Conservation (phyloP, 805 yeast species). For the Helenozyma baotianmanensis region DNA sequence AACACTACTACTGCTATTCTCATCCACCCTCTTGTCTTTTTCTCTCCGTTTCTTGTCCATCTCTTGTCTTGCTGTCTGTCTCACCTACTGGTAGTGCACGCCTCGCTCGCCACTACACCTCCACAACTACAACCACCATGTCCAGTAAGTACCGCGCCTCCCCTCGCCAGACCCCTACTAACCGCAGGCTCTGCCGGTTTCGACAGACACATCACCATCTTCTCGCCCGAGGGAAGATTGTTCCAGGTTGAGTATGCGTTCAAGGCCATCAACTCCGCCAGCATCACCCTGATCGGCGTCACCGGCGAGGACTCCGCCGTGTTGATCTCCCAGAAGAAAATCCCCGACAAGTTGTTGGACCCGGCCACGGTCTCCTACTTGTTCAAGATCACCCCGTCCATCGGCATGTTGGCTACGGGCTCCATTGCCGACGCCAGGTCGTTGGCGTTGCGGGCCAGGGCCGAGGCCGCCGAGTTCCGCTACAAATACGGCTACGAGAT, state of each 20-base stretch:
- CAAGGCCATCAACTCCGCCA: slow-evolving; percentile 91
- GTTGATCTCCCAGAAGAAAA: slow-evolving; percentile 89
- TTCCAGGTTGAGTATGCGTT: slow-evolving; percentile 98
- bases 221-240: slow-evolving; percentile 96
- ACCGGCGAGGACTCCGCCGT: slow-evolving; percentile 86
- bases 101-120: slow-evolving; percentile 5
- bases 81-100: background rate
- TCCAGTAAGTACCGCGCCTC: slow-evolving; percentile 11
- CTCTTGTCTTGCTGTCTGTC: too few species aligned
- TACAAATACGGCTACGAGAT: slow-evolving; percentile 94
- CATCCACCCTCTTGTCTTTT: too few species aligned
- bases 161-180: slow-evolving; percentile 23
- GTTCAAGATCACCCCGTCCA: slow-evolving; percentile 71
- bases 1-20: too few species aligned
- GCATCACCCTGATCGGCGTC: slow-evolving; percentile 83
- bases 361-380: slow-evolving; percentile 81
- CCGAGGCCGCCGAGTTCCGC: slow-evolving; percentile 94
- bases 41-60: too few species aligned
- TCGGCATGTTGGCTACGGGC: slow-evolving; percentile 92
- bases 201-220: slow-evolving; percentile 97
- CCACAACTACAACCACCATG: slow-evolving; percentile 7
- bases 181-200: slow-evolving; percentile 81
- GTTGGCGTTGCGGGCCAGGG: slow-evolving; percentile 81
- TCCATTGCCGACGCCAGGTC: slow-evolving; percentile 95
- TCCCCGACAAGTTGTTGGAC: slow-evolving; percentile 91